phyloP scores from a whole-genome alignment of 176 grass and related monocot genomes.

The barley (Hordeum vulgare) region MorexV3_pseudomolecules_assembly NC_058521.1:488197244-488197743 shows the following conservation, averaged over 20 bases:
- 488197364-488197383: conserved; percentile 68
- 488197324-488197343: not conserved
- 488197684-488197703: conserved; percentile 48
- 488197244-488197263: conserved; percentile 83
- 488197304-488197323: not conserved
- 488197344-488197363: conserved; percentile 49
- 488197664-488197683: conserved; percentile 60
- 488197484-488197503: conserved; percentile 77
- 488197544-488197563: conserved; percentile 64
- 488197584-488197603: conserved; percentile 87
- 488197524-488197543: conserved; percentile 38
- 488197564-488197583: conserved; percentile 85
- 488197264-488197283: conserved; percentile 70
- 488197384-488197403: conserved; percentile 73
- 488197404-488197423: conserved; percentile 58
- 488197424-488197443: conserved; percentile 78
- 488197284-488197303: conserved; percentile 5
- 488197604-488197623: conserved; percentile 85
- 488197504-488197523: conserved; percentile 59
- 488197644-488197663: conserved; percentile 74
- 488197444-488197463: conserved; percentile 93
- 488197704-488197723: conserved; percentile 86
- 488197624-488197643: conserved; percentile 79
- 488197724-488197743: not conserved
- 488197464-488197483: conserved; percentile 74